phyloP scores from a whole-genome alignment of 2,329 filamentous ascomycete species.

The Trichoderma breve region DNA sequence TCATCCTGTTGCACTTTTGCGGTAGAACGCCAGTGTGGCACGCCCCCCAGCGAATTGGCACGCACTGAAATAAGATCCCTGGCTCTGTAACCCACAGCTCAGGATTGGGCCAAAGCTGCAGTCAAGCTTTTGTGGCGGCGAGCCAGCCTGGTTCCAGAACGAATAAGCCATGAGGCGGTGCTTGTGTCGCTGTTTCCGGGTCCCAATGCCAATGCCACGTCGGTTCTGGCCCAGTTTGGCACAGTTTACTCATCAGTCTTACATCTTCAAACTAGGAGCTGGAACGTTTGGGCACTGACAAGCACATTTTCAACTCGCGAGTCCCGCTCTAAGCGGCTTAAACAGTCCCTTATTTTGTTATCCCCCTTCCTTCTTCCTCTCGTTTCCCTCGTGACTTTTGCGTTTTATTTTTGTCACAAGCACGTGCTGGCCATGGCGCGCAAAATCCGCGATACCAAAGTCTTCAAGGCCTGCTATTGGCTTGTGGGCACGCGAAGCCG shows the following conservation, averaged over 20 bases:
- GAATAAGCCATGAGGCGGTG: constrained; percentile 1
- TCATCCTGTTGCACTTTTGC: background rate
- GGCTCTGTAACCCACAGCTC: background rate
- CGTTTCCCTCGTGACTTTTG: background rate
- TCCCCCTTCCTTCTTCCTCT: background rate
- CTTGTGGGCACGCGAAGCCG: constrained; percentile 24
- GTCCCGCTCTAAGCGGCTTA: background rate
- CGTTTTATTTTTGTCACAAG: background rate
- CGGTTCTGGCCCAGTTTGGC: background rate
- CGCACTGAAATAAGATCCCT: background rate
- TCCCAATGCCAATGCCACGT: constrained; percentile 1
- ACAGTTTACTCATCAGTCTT: constrained; percentile 10
- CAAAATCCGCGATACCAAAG: background rate
- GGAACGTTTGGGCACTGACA: background rate
- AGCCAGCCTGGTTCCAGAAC: background rate
- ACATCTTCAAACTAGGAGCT: background rate
- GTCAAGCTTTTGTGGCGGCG: constrained; percentile 12
- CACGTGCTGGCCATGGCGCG: constrained; percentile 8
- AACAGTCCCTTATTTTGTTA: background rate
- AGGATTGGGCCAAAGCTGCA: background rate
- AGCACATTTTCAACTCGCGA: background rate
- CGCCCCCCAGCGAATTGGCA: background rate
- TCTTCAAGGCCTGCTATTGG: constrained; percentile 21
- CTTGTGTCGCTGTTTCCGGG: background rate
- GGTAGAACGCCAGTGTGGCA: background rate